Evolutionary conservation across 306 rosid genomes (phyloP).

Genomic region (Rubus idaeus): DNA sequence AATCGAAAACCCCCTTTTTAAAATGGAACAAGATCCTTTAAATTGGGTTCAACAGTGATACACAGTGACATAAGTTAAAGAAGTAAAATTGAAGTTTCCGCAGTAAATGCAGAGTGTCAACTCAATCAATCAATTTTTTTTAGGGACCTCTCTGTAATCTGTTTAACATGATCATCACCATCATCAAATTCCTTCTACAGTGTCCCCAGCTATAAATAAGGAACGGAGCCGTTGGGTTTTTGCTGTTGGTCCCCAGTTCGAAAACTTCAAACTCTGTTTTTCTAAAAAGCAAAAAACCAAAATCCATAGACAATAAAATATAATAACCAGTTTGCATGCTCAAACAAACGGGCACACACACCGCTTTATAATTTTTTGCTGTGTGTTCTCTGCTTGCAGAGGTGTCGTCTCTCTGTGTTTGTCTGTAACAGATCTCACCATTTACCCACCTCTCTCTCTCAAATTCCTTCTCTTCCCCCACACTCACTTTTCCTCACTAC

Average conservation of each 20-base stretch:
- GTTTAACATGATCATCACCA: not conserved
- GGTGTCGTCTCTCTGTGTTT: conserved; percentile 33
- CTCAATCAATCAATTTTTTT: not conserved
- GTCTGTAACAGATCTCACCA: conserved; percentile 72
- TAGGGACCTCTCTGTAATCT: not conserved
- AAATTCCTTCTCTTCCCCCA: not conserved
- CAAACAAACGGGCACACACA: conserved; percentile 37
- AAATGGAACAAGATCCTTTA: not conserved
- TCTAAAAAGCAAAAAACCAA: too few species aligned
- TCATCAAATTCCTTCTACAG: not conserved
- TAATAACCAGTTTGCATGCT: conserved; percentile 48
- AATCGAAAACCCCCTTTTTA: not conserved
- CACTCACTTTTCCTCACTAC: not conserved
- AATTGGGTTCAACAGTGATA: not conserved
- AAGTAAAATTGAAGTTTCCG: not conserved
- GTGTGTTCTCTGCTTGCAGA: conserved; percentile 46
- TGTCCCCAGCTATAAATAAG: not conserved
- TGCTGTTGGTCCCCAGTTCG: not conserved
- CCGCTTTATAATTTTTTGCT: conserved; percentile 52
- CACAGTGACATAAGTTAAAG: not conserved
- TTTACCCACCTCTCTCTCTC: conserved; percentile 19
- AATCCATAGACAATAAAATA: not conserved
- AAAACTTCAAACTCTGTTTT: conserved; percentile 3
- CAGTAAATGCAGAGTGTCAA: not conserved
- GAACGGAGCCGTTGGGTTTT: conserved; percentile 6